Conservation (phyloP, 2,329 filamentous ascomycete genomes). For the Arthrocladium fulminans region DNA sequence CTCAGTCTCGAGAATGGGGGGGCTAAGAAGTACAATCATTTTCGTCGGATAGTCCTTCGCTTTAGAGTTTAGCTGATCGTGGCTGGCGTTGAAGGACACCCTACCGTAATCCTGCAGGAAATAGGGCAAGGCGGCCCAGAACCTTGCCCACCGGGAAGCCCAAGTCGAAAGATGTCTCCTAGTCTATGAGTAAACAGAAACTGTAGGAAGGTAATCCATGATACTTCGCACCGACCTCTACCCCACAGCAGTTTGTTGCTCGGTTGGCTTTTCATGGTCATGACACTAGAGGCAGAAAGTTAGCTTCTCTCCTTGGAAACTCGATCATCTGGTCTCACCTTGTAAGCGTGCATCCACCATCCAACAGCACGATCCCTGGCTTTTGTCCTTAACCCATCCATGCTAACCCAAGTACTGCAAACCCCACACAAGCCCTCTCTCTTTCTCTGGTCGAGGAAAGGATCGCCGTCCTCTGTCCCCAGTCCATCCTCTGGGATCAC, state of each 20-base stretch:
- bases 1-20: no score
- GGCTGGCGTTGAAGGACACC: no score
- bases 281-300: constrained; percentile 1
- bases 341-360: constrained; percentile 10
- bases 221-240: background rate
- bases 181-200: no score
- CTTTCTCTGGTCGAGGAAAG: background rate
- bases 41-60: no score
- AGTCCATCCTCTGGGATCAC: background rate
- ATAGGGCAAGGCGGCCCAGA: no score
- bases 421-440: constrained; percentile 7
- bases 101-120: no score
- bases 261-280: background rate
- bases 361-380: constrained; percentile 6
- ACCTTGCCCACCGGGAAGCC: no score
- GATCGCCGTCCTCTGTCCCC: background rate
- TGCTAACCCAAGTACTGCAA: constrained; percentile 4
- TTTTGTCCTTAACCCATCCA: constrained; percentile 8
- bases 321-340: constrained; percentile 3
- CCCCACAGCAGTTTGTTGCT: background rate
- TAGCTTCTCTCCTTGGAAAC: background rate
- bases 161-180: no score
- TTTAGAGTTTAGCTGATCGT: no score
- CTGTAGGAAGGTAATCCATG: background rate
- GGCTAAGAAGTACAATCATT: no score